Evolutionary conservation across 345 rosid species (phyloP).

Genomic region (Hirschfeldia incana): DNA sequence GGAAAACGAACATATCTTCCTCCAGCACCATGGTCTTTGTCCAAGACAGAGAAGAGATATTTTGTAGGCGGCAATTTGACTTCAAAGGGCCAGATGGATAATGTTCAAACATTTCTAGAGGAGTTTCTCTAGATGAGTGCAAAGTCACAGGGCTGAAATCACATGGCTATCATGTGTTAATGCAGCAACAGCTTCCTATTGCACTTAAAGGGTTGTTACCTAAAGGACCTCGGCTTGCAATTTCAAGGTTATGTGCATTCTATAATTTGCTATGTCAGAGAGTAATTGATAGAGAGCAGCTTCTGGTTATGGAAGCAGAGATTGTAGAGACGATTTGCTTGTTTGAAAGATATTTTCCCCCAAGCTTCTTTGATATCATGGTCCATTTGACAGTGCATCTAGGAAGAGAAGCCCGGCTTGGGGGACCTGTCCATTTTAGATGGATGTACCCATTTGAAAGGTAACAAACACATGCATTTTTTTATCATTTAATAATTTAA

Average conservation of each 20-base stretch:
- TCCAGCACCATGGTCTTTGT: not conserved
- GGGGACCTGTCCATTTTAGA: not conserved
- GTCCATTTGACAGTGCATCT: not conserved
- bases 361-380: not conserved
- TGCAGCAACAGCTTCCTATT: not conserved
- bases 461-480: no score
- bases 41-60: not conserved
- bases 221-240: not conserved
- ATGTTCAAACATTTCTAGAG: not conserved
- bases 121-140: not conserved
- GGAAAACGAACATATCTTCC: not conserved
- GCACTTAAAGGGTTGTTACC: not conserved
- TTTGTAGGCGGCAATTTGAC: not conserved
- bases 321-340: not conserved
- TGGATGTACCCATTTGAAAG: not conserved
- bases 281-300: not conserved
- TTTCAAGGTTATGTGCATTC: not conserved
- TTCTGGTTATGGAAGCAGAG: not conserved
- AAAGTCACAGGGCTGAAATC: not conserved
- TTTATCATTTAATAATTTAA: no score
- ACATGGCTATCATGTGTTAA: not conserved
- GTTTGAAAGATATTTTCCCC: not conserved
- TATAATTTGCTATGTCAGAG: not conserved
- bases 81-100: not conserved
- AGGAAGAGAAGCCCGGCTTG: not conserved